Evolutionary conservation across 495 filamentous ascomycete species (phyloP).

Genomic region (Lindgomyces ingoldianus): DNA sequence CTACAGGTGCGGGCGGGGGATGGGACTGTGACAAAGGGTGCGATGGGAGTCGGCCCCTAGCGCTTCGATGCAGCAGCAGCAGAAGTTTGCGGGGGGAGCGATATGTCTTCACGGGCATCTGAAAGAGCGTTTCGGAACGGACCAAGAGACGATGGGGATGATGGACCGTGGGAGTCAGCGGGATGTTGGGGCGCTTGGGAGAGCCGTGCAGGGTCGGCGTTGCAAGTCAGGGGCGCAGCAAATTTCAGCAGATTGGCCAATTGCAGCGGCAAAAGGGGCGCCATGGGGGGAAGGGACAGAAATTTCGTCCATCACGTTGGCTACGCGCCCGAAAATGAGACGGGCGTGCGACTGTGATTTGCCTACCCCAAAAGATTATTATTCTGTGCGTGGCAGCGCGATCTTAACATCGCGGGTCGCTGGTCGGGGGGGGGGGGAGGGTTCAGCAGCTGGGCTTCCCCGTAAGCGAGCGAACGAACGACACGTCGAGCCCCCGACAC

Average conservation of each 20-base stretch:
- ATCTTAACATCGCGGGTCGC: background rate
- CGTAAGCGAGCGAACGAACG: no score
- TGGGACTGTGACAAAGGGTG: constrained; percentile 17
- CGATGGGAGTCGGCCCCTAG: background rate
- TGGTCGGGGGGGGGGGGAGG: no score
- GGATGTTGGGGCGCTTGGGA: no score
- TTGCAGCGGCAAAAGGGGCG: background rate
- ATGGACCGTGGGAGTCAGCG: background rate
- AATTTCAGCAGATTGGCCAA: constrained; percentile 3
- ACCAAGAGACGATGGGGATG: background rate
- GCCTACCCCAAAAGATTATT: background rate
- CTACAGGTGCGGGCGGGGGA: background rate
- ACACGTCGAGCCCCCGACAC: background rate
- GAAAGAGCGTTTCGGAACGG: constrained; percentile 6
- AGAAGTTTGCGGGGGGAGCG: background rate
- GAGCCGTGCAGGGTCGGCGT: no score
- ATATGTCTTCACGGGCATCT: background rate
- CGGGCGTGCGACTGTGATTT: constrained; percentile 22
- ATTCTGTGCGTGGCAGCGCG: background rate
- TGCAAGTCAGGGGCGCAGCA: constrained; percentile 1
- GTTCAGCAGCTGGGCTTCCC: no score
- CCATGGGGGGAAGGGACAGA: background rate
- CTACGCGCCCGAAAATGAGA: constrained; percentile 19
- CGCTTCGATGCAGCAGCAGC: background rate
- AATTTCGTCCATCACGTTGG: constrained; percentile 17